phyloP scores from a whole-genome alignment of 108 stramenopile species.

The Nitzschia putrida region DNA sequence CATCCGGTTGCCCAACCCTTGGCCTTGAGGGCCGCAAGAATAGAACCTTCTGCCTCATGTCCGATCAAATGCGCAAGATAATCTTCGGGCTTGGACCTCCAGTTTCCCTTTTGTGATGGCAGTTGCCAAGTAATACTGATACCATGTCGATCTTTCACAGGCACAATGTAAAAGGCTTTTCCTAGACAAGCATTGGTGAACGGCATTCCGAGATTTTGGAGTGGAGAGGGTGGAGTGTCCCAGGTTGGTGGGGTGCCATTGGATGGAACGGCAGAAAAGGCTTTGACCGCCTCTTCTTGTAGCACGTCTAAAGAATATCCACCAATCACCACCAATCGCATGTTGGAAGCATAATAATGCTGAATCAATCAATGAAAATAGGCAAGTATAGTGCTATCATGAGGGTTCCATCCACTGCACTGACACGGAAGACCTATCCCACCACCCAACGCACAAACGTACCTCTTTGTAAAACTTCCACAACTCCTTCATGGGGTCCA shows the following conservation, averaged over 20 bases:
- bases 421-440: neutral
- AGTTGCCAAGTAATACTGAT: slow-evolving; percentile 79
- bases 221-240: slow-evolving; percentile 39
- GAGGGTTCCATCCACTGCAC: neutral
- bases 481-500: slow-evolving; percentile 70
- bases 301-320: slow-evolving; percentile 82
- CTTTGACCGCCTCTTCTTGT: slow-evolving; percentile 61
- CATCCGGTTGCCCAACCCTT: slow-evolving; percentile 70
- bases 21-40: slow-evolving; percentile 64
- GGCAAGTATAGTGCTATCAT: no score
- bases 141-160: slow-evolving; percentile 69
- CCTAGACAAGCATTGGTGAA: slow-evolving; percentile 49
- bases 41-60: slow-evolving; percentile 79
- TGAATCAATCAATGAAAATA: no score
- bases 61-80: slow-evolving; percentile 84
- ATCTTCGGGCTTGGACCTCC: slow-evolving; percentile 74
- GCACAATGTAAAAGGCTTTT: slow-evolving; percentile 72
- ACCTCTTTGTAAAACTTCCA: slow-evolving; percentile 68
- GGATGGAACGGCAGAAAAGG: slow-evolving; percentile 69
- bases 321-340: slow-evolving; percentile 85
- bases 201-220: slow-evolving; percentile 47
- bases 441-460: slow-evolving; percentile 8
- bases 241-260: slow-evolving; percentile 19
- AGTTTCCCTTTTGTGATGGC: slow-evolving; percentile 56
- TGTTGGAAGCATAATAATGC: slow-evolving; percentile 85